Base-by-base conservation (phyloP, 176 grass and related monocot species). In the Leersia perrieri region DNA sequence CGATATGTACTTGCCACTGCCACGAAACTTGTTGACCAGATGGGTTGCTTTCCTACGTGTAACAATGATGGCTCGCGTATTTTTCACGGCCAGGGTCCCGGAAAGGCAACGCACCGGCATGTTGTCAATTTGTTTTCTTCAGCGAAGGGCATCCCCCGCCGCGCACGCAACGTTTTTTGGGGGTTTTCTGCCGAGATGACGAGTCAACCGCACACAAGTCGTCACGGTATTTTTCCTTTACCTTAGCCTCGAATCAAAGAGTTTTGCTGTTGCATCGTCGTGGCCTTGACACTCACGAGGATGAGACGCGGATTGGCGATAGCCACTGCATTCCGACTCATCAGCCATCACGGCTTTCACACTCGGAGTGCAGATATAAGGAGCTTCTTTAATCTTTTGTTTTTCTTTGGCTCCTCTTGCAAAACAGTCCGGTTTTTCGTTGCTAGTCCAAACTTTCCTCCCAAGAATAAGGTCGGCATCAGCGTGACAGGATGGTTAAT, bases 241-340 rank as follows among this genome's bases (percentile, higher is more conserved):
- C 75, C 77, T 63, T 86, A 26, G 57, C 44, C 39, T 80, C 51
- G 66, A 69, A 79, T 62, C 74, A 85, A 79, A 15, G 49, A 30
- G 28, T 23, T 38, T 51, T 18, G 63, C 32, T 20, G 35, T 18
- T 23, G 20, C 63, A 3, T 60, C 49, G 57, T 53, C 66, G 25
- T 14, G 18, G 49, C 16, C 51, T 55, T 58, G 53, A 58, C 53
- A 16, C 22, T 53, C 53, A 9, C 1, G 34, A 65, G 33, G 30
- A 36, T 11, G 44, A 11, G 40, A 63, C 42, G 39, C 23, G 51
- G 7, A 5, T 5, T 5, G 12, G 9, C 62, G 64, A 15, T 1
- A 2, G 9, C 2, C 41, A 6, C 77, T 22, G 45, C 65, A 34
- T 32, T 57, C 23, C 67, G 65, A 69, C 45, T 80, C 63, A 25